Evolutionary conservation across 306 rosid genomes (phyloP).

Genomic region (Prinsepia uniflora): DNA sequence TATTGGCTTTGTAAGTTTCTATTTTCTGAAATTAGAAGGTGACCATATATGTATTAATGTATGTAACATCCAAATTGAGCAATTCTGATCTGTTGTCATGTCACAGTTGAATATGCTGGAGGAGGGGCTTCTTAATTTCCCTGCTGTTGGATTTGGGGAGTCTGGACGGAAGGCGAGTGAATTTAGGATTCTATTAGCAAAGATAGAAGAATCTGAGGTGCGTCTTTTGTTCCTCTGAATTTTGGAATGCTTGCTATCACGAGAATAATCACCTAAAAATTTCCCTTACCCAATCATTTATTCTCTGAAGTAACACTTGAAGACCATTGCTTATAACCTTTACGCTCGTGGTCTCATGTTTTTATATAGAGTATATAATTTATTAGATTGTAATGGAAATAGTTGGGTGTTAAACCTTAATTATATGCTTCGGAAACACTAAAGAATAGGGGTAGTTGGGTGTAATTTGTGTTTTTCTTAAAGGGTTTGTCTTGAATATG

Average conservation of each 20-base stretch:
- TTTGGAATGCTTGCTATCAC: slow-evolving; percentile 15
- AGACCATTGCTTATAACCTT: background rate
- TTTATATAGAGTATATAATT: background rate
- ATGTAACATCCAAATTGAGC: slow-evolving; percentile 21
- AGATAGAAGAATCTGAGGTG: slow-evolving; percentile 98
- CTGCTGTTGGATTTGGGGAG: slow-evolving; percentile 90
- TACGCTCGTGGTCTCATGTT: too few relatives aligned
- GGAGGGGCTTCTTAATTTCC: slow-evolving; percentile 92
- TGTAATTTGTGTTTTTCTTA: background rate
- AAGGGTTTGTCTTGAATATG: background rate
- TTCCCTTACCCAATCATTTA: slow-evolving; percentile 16
- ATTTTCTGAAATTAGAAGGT: slow-evolving; percentile 20
- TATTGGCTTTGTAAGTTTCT: slow-evolving; percentile 20
- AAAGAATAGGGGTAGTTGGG: background rate
- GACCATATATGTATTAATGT: slow-evolving; percentile 1
- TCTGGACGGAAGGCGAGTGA: slow-evolving; percentile 86
- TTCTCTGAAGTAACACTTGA: background rate
- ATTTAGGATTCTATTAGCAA: slow-evolving; percentile 84
- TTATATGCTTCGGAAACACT: background rate
- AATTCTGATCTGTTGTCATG: slow-evolving; percentile 22
- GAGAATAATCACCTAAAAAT: slow-evolving; percentile 4
- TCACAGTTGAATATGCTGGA: slow-evolving; percentile 81
- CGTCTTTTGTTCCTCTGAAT: slow-evolving; percentile 20
- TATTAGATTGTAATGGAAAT: background rate
- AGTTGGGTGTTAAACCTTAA: slow-evolving; percentile 3